Evolutionary conservation across 2,329 filamentous ascomycete genomes (phyloP).

Genomic region (Penicillium psychrosexuale): DNA sequence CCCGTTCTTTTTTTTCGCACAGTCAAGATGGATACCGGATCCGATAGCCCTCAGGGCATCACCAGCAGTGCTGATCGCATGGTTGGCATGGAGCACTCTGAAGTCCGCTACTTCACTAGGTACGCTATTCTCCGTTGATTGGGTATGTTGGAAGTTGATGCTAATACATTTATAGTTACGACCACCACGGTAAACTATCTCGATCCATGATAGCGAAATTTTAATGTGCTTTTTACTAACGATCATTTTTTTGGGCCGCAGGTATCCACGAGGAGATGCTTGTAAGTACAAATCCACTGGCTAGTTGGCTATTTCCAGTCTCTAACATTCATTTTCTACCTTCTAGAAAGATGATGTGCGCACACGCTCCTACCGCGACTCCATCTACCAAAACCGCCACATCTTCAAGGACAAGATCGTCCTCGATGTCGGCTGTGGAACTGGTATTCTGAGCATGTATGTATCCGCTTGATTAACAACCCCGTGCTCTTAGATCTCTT

Average conservation of each 20-base stretch:
- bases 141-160: constrained; percentile 15
- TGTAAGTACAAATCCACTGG: constrained; percentile 57
- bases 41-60: constrained; percentile 27
- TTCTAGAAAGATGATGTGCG: constrained; percentile 94
- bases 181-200: constrained; percentile 79
- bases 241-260: constrained; percentile 41
- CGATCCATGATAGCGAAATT: constrained; percentile 15
- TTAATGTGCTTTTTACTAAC: constrained; percentile 16
- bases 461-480: constrained; percentile 10
- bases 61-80: constrained; percentile 48
- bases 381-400: constrained; percentile 95
- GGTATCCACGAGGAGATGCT: constrained; percentile 98
- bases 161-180: constrained; percentile 64
- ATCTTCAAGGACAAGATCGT: constrained; percentile 89
- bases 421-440: constrained; percentile 95
- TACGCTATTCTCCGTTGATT: constrained; percentile 39
- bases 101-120: constrained; percentile 99
- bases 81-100: constrained; percentile 76
- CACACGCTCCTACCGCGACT: constrained; percentile 92
- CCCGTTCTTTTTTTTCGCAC: constrained; percentile 5
- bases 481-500: constrained; percentile 15
- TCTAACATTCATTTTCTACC: constrained; percentile 1
- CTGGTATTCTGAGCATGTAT: constrained; percentile 97
- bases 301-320: neutral
- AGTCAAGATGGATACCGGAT: constrained; percentile 32